Conservation (phyloP, 257 asterid genomes). For the Solanum pimpinellifolium region DNA sequence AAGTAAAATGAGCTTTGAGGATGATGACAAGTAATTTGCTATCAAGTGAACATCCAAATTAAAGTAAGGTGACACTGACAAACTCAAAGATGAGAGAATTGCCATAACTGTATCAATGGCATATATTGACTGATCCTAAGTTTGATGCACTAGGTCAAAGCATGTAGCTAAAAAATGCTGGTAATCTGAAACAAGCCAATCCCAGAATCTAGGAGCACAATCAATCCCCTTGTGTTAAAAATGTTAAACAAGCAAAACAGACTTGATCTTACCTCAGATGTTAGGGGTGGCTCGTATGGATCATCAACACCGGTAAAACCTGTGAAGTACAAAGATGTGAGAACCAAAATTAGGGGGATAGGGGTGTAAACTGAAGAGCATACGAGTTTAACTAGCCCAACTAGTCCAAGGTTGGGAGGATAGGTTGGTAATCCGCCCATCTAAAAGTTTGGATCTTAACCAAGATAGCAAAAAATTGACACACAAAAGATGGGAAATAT, state of each 20-base stretch:
- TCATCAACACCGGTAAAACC: conserved; percentile 98
- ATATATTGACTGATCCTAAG: not conserved
- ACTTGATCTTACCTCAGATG: conserved; percentile 56
- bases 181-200: not conserved
- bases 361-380: not conserved
- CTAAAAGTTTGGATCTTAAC: not conserved
- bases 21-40: not conserved
- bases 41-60: not conserved
- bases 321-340: conserved; percentile 12
- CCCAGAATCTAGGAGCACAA: not conserved
- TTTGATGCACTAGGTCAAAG: not conserved
- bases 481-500: not conserved
- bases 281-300: conserved; percentile 86
- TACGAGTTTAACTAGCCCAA: not conserved
- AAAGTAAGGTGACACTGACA: not conserved
- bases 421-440: not conserved
- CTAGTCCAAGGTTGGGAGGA: not conserved
- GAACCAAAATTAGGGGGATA: not conserved
- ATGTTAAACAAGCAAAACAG: not conserved
- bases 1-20: not conserved
- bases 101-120: not conserved
- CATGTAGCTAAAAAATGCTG: not conserved
- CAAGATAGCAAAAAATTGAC: not conserved
- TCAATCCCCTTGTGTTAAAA: not conserved
- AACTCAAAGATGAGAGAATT: not conserved